Percentiles rank a stretch among this genome's conserved stretches.
phyloP scores from a whole-genome alignment of 2,329 filamentous ascomycete species.

The Chalaropsis ovoidea region DNA sequence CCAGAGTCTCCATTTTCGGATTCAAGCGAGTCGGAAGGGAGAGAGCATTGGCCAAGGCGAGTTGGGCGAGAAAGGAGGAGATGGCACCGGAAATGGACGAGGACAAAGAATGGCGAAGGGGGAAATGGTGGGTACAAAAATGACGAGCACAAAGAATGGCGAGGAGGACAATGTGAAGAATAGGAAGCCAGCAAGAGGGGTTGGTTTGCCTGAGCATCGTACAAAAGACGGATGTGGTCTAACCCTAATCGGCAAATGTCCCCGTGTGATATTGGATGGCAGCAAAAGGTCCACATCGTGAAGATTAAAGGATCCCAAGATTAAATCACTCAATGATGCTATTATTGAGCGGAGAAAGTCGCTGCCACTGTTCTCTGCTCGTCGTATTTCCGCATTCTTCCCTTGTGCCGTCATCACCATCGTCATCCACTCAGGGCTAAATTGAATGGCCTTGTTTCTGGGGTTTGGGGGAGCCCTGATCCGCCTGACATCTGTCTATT shows the following conservation, averaged over 20 bases:
- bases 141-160: too few species aligned
- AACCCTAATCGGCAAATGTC: too few species aligned
- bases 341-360: background rate
- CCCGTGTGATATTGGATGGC: background rate
- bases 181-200: background rate
- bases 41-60: background rate
- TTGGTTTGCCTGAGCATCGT: too few species aligned
- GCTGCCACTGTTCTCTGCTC: background rate
- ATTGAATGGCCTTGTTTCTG: background rate
- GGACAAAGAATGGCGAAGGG: background rate
- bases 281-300: background rate
- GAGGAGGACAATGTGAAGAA: background rate
- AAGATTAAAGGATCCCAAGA: background rate
- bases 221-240: too few species aligned
- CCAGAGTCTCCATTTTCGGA: background rate
- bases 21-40: background rate
- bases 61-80: background rate
- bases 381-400: background rate
- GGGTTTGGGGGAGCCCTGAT: background rate
- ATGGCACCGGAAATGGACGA: background rate
- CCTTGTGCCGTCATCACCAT: background rate
- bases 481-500: background rate
- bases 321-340: slow-evolving; percentile 9
- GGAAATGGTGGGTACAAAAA: too few species aligned
- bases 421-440: background rate